Base-by-base conservation (phyloP, 345 rosid species). In the Citrus cavaleriei region DNA sequence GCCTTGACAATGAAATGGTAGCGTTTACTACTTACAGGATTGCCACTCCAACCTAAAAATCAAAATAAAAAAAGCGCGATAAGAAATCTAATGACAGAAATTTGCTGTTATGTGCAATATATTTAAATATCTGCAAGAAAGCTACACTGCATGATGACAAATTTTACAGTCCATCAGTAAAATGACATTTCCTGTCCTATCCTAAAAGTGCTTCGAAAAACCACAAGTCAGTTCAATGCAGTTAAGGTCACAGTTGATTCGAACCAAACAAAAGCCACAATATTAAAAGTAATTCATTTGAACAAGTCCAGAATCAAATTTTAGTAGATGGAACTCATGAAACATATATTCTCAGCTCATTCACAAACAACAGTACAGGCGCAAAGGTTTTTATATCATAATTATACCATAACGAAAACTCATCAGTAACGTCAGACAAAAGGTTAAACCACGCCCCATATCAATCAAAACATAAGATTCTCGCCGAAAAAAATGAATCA, bases 1-100 rank as follows among this genome's bases (percentile, higher is more conserved):
- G 89, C 91, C 79, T 88, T 90, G 3, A 91, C 84, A 19, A 91
- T 87, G 75, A 91, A 91, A 80, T 91, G 95, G 88, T 91, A 91
- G 8, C 93, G 92, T 35, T 86, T 91, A 22, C 88, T 66, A 74
- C 95, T 87, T 0, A 91, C 93, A 4, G 93, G 93, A 78, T 91
- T 89, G 16, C 89, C 90, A 58, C 95, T 91, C 93, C 95, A 90
- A 18, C 95, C 95, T 91, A 38, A 32, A 28, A 54, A 25, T 60
- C 0, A 8, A 3, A 54, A 0, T 30, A 59, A 34, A 24, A 62
- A 64, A 37, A 22, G 77, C 10, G 21, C 2, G 8, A 40, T 7
- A 7, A 70, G 18, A 35, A 76, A 35, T 13, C 6, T 4, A 51
- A 9, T 13, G 10, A 57, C 18, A 24, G 13, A 22, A 21, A 35